A percentile compares a stretch with the other conserved stretches of the same genome.
Evolutionary conservation across 202 grass and related monocot species (phyloP).

Genomic region (Carex arenaria): DNA sequence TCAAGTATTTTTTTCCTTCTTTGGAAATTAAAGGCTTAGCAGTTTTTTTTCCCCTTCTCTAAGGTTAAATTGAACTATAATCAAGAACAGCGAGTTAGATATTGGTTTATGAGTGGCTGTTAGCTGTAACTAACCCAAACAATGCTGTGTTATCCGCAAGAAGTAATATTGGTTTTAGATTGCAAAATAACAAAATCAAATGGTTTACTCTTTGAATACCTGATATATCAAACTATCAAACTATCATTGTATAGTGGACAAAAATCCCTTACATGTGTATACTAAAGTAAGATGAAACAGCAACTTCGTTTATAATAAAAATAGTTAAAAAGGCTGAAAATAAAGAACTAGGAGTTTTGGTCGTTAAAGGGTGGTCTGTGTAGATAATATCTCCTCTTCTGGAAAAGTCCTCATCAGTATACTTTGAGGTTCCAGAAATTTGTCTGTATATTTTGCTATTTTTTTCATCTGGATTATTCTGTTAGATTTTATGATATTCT

Average conservation of each 20-base stretch:
- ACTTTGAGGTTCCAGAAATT: neutral
- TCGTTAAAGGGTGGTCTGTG: neutral
- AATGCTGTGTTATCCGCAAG: neutral
- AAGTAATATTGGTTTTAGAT: neutral
- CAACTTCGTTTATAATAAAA: neutral
- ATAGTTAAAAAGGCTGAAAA: neutral
- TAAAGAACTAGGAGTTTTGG: neutral
- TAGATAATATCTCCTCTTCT: neutral
- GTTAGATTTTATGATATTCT: slow-evolving; percentile 6
- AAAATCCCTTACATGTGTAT: neutral
- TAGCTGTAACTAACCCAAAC: neutral
- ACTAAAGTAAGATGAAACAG: neutral
- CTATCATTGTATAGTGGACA: neutral
- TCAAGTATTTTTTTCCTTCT: neutral
- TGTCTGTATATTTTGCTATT: neutral
- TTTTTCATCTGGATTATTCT: slow-evolving; percentile 20
- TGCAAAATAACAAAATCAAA: slow-evolving; percentile 6
- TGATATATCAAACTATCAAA: neutral
- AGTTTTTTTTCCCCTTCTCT: neutral
- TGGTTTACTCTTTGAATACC: neutral
- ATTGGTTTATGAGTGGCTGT: neutral
- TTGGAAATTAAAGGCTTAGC: neutral
- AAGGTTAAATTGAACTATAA: neutral
- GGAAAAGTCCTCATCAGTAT: neutral
- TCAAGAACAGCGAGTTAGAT: neutral